Evolutionary conservation across 2,329 filamentous ascomycete genomes (phyloP).

Genomic region (Cladophialophora carrionii): DNA sequence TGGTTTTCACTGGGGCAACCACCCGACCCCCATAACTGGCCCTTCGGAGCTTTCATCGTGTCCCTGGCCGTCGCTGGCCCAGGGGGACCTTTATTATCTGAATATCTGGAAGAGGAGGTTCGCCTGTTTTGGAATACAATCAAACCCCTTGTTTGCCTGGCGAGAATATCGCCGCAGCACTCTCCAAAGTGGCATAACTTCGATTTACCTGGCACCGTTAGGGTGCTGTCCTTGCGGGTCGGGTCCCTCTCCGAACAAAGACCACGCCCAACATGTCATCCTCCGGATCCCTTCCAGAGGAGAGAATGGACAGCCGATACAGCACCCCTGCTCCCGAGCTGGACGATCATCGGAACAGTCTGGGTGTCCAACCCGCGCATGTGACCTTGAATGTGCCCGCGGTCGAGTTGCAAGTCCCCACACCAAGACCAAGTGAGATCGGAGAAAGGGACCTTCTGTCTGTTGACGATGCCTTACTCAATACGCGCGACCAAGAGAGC

Average conservation of each 20-base stretch:
- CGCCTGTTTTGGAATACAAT: conserved; percentile 2
- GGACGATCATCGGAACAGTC: conserved; percentile 76
- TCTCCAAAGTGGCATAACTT: conserved; percentile 26
- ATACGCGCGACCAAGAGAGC: conserved; percentile 20
- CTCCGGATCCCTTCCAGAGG: conserved; percentile 65
- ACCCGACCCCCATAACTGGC: conserved; percentile 95
- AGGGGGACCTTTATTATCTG: conserved; percentile 9
- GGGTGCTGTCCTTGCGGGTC: conserved; percentile 11
- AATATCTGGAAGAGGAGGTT: conserved; percentile 13
- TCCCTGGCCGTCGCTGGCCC: conserved; percentile 26
- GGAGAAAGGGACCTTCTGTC: conserved; percentile 45
- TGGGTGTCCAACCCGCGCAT: conserved; percentile 52
- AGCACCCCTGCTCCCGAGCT: conserved; percentile 68
- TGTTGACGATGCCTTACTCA: conserved; percentile 41
- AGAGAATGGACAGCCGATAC: conserved; percentile 61
- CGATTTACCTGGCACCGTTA: conserved; percentile 14
- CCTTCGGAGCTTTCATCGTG: conserved; percentile 13
- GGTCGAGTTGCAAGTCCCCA: conserved; percentile 31
- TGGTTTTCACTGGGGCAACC: conserved; percentile 96
- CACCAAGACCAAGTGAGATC: conserved; percentile 44
- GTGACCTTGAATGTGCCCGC: conserved; percentile 50
- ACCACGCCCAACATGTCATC: conserved; percentile 45
- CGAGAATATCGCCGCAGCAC: conserved; percentile 13
- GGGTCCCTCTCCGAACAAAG: conserved; percentile 4
- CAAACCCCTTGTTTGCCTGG: conserved; percentile 3